phyloP scores from a whole-genome alignment of 768 basidiomycete species.

The Tylopilus cervinicoccineus region DNA sequence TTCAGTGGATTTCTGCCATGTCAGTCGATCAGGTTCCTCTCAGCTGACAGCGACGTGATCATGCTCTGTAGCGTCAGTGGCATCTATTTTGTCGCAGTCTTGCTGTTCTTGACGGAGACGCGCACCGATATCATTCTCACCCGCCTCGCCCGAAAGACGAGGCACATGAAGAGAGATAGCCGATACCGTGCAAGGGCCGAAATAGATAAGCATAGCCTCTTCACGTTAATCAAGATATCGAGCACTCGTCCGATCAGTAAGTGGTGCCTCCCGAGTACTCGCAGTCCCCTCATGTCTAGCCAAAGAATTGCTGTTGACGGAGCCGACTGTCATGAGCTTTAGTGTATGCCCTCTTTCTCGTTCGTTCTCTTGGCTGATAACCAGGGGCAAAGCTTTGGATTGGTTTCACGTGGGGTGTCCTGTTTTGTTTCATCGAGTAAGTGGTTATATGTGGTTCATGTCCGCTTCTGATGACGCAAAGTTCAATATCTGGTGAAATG shows the following conservation, averaged over 20 bases:
- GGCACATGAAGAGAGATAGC: slow-evolving; percentile 61
- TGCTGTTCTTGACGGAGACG: slow-evolving; percentile 67
- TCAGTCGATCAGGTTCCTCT: slow-evolving; percentile 19
- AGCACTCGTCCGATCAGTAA: slow-evolving; percentile 68
- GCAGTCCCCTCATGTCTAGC: background rate
- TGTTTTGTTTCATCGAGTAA: slow-evolving; percentile 64
- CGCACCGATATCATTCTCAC: slow-evolving; percentile 67
- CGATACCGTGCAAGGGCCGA: slow-evolving; percentile 63
- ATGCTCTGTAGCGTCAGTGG: slow-evolving; percentile 44
- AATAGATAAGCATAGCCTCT: slow-evolving; percentile 53
- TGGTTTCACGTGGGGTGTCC: slow-evolving; percentile 72
- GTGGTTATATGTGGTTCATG: slow-evolving; percentile 2
- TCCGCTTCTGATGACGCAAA: slow-evolving; percentile 19
- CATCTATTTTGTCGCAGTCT: slow-evolving; percentile 45
- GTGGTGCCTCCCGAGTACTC: slow-evolving; percentile 27
- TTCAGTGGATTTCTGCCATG: slow-evolving; percentile 79
- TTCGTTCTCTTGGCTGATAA: slow-evolving; percentile 4
- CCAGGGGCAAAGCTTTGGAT: slow-evolving; percentile 52
- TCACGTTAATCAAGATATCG: slow-evolving; percentile 62
- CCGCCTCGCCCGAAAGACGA: slow-evolving; percentile 54
- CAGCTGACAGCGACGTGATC: background rate
- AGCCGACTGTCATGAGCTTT: slow-evolving; percentile 72
- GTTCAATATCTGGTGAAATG: slow-evolving; percentile 58
- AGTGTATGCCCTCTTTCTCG: slow-evolving; percentile 43
- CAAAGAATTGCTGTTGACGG: slow-evolving; percentile 33